Evolutionary conservation across 2,329 filamentous ascomycete genomes (phyloP).

Genomic region (Pseudogymnoascus sp.): DNA sequence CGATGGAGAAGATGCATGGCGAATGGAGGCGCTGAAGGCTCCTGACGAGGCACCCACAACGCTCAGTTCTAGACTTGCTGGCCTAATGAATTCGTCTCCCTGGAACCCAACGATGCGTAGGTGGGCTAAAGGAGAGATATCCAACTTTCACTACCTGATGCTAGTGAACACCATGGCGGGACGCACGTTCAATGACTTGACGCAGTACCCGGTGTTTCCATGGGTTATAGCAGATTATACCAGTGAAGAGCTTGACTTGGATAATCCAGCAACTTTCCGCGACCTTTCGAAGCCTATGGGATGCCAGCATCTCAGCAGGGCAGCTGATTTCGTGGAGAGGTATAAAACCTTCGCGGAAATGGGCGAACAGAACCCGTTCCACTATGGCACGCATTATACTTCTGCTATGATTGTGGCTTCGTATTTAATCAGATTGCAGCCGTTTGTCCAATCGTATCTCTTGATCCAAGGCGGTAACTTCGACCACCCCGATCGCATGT

Average conservation of each 20-base stretch:
- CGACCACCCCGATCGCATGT: slow-evolving; percentile 90
- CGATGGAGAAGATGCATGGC: slow-evolving; percentile 84
- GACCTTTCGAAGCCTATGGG: slow-evolving; percentile 96
- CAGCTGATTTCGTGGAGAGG: slow-evolving; percentile 72
- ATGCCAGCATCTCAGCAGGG: slow-evolving; percentile 70
- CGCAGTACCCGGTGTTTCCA: slow-evolving; percentile 95
- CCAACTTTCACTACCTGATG: slow-evolving; percentile 99
- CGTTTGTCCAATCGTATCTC: slow-evolving; percentile 93
- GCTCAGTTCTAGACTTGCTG: slow-evolving; percentile 71
- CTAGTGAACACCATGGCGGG: slow-evolving; percentile 96
- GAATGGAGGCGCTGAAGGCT: slow-evolving; percentile 74
- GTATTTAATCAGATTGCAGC: slow-evolving; percentile 88
- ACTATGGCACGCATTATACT: slow-evolving; percentile 97
- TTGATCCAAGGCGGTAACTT: slow-evolving; percentile 92
- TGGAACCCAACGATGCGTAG: slow-evolving; percentile 79
- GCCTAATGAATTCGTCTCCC: slow-evolving; percentile 76
- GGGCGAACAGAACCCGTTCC: slow-evolving; percentile 75
- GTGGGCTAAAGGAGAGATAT: slow-evolving; percentile 92
- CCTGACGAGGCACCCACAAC: slow-evolving; percentile 52
- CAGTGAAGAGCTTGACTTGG: slow-evolving; percentile 83
- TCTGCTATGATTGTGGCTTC: slow-evolving; percentile 98
- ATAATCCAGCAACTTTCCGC: slow-evolving; percentile 76
- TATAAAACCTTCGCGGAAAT: slow-evolving; percentile 89
- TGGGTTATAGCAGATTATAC: slow-evolving; percentile 97
- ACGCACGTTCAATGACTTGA: slow-evolving; percentile 93